phyloP scores from a whole-genome alignment of 805 yeast species.

The Kodamaea sagamina region DNA sequence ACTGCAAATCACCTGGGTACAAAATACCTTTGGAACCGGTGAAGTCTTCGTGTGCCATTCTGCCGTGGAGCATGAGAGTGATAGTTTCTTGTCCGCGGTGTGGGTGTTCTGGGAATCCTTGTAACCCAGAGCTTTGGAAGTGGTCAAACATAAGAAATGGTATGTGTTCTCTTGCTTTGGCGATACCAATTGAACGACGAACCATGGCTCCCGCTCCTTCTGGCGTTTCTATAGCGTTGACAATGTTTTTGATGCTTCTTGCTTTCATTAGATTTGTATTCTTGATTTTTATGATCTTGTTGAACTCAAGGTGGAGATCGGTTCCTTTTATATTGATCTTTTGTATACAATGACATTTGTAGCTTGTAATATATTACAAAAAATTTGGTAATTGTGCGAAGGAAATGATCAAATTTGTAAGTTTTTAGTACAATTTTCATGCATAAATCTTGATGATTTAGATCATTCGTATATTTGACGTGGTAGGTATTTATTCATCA shows the following conservation, averaged over 20 bases:
- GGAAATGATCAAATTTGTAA: no score
- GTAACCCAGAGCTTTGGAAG: slow-evolving; percentile 61
- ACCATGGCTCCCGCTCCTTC: slow-evolving; percentile 90
- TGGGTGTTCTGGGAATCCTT: slow-evolving; percentile 84
- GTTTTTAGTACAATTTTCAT: no score
- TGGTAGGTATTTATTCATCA: no score
- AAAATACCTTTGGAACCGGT: slow-evolving; percentile 79
- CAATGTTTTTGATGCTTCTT: slow-evolving; percentile 36
- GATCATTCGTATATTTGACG: no score
- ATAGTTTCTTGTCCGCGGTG: slow-evolving; percentile 85
- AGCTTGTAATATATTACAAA: no score
- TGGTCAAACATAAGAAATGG: slow-evolving; percentile 86
- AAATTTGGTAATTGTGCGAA: no score
- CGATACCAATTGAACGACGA: slow-evolving; percentile 76
- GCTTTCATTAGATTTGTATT: neutral
- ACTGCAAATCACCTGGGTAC: slow-evolving; percentile 82
- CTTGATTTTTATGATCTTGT: no score
- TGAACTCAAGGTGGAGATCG: no score
- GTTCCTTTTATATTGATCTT: no score
- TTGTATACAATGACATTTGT: no score
- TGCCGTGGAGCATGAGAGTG: slow-evolving; percentile 64
- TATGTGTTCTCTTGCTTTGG: slow-evolving; percentile 67
- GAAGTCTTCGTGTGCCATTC: slow-evolving; percentile 81
- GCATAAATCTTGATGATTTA: no score
- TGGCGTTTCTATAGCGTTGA: slow-evolving; percentile 63